phyloP scores from a whole-genome alignment of 2,329 filamentous ascomycete genomes.

The Colletotrichum shisoi region DNA sequence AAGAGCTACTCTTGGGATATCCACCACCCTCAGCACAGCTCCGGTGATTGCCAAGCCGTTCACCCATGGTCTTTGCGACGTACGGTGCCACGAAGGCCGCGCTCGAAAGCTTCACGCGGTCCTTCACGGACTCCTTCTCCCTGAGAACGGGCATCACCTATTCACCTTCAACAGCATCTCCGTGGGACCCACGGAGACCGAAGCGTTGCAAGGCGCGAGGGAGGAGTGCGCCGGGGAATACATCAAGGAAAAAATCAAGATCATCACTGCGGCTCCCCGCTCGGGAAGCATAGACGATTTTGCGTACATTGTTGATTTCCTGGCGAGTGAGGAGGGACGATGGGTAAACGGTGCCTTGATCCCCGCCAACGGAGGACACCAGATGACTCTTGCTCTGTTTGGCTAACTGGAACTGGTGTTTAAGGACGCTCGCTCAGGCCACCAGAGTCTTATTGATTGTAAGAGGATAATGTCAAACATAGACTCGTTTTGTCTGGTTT shows the following conservation, averaged over 20 bases:
- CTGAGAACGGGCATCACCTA: constrained; percentile 43
- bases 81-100: constrained; percentile 50
- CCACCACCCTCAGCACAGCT: too few species aligned
- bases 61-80: not conserved
- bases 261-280: constrained; percentile 3
- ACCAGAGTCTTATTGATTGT: too few species aligned
- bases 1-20: too few species aligned
- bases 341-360: constrained; percentile 24
- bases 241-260: not conserved
- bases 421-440: too few species aligned
- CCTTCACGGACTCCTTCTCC: constrained; percentile 47
- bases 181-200: constrained; percentile 44
- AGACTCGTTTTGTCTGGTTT: not conserved
- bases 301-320: constrained; percentile 24
- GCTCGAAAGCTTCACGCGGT: constrained; percentile 43
- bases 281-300: constrained; percentile 12
- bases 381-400: not conserved
- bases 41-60: too few species aligned
- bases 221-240: too few species aligned
- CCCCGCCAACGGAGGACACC: constrained; percentile 22
- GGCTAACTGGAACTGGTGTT: not conserved
- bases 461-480: too few species aligned
- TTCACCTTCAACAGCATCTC: constrained; percentile 47
- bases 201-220: not conserved
- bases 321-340: constrained; percentile 23